phyloP scores from a whole-genome alignment of 129 eudicot genomes.

The Chrysanthemum makinoi region DNA sequence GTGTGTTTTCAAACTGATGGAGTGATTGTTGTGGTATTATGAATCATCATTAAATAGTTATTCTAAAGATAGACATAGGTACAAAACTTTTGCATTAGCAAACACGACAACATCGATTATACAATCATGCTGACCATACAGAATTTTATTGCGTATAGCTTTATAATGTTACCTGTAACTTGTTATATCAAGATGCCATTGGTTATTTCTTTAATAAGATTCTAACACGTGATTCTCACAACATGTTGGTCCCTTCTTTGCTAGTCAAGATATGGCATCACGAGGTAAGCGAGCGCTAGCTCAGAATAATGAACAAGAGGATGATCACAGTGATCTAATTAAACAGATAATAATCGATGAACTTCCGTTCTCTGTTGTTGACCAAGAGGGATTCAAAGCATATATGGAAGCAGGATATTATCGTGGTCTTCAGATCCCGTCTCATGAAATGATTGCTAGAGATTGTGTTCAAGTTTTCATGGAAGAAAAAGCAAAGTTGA shows the following conservation, averaged over 20 bases:
- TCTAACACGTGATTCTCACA: not conserved
- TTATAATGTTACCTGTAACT: not conserved
- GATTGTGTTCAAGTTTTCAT: not conserved
- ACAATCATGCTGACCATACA: no score
- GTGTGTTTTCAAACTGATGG: not conserved
- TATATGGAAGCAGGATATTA: not conserved
- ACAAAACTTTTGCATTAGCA: not conserved
- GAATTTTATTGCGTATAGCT: no score
- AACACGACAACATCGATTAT: no score
- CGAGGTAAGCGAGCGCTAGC: not conserved
- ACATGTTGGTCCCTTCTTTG: not conserved
- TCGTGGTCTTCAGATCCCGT: conserved; percentile 1
- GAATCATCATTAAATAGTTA: not conserved
- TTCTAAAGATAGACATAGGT: no score
- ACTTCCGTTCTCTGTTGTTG: conserved; percentile 16
- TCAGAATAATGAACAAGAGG: not conserved
- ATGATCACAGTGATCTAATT: conserved; percentile 3
- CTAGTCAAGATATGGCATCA: not conserved
- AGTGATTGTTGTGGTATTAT: not conserved
- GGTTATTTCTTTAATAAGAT: not conserved
- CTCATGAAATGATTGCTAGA: not conserved
- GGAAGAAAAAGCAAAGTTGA: conserved; percentile 13
- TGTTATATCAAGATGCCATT: not conserved
- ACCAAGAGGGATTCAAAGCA: not conserved
- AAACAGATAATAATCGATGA: not conserved